Percentiles rank a stretch among this genome's conserved stretches.
Evolutionary conservation across 768 basidiomycete genomes (phyloP).

Genomic region (Russula virescens): DNA sequence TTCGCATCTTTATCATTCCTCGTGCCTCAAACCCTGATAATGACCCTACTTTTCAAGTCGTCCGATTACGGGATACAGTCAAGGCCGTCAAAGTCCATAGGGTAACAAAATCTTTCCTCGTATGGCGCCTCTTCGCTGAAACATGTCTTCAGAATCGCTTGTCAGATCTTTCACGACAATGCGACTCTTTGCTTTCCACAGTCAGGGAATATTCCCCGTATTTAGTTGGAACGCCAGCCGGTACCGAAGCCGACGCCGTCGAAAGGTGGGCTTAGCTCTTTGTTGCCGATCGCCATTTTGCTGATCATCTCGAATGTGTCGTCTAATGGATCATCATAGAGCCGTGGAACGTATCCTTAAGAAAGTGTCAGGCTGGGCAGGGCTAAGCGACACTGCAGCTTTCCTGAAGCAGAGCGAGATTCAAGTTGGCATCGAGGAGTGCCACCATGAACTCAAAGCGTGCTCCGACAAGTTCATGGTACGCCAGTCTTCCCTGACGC

Average conservation of each 20-base stretch:
- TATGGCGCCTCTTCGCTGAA: background rate
- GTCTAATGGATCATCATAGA: slow-evolving; percentile 1
- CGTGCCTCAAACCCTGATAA: background rate
- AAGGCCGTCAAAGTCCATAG: slow-evolving; percentile 1
- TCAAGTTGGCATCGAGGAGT: slow-evolving; percentile 36
- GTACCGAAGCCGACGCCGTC: slow-evolving; percentile 5
- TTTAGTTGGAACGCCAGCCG: background rate
- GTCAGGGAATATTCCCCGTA: slow-evolving; percentile 5
- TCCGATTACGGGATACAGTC: slow-evolving; percentile 3
- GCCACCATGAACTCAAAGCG: slow-evolving; percentile 36
- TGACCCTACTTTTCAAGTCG: background rate
- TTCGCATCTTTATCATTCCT: background rate
- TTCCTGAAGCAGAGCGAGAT: slow-evolving; percentile 38
- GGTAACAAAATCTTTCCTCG: background rate
- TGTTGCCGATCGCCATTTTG: too few species aligned
- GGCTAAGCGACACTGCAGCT: background rate
- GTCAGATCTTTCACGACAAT: slow-evolving; percentile 1
- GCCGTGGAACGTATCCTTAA: background rate
- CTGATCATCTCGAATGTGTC: background rate
- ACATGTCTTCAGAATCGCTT: background rate
- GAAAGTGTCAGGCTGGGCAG: slow-evolving; percentile 1
- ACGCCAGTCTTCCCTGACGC: slow-evolving; percentile 10
- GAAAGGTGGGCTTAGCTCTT: background rate
- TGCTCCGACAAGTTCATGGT: slow-evolving; percentile 37
- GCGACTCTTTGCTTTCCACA: background rate